Evolutionary conservation across 2,329 filamentous ascomycete species (phyloP).

Genomic region (Pseudogymnoascus sp.): DNA sequence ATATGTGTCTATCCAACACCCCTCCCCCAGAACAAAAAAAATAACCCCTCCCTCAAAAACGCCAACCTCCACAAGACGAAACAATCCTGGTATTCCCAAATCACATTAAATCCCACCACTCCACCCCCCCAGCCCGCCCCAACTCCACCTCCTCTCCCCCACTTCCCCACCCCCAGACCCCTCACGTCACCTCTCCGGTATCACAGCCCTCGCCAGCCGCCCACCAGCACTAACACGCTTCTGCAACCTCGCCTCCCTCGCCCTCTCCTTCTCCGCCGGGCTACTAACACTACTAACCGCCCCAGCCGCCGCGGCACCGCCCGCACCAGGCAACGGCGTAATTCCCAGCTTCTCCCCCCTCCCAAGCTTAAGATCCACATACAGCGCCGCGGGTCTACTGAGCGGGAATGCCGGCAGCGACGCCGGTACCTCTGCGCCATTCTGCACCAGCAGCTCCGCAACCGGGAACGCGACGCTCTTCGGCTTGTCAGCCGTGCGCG

Average conservation of each 20-base stretch:
- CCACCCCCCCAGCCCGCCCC: not conserved
- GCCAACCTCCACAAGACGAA: not conserved
- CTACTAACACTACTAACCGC: constrained; percentile 12
- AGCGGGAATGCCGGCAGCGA: constrained; percentile 74
- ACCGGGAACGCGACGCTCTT: constrained; percentile 70
- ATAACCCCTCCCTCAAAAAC: not conserved
- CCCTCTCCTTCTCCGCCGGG: constrained; percentile 44
- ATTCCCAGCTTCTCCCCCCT: constrained; percentile 22
- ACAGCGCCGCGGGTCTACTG: constrained; percentile 69
- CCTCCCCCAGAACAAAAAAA: not conserved
- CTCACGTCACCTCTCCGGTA: constrained; percentile 3
- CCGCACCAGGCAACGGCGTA: constrained; percentile 26
- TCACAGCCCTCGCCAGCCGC: constrained; percentile 44
- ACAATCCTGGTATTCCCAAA: constrained; percentile 2
- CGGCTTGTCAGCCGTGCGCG: constrained; percentile 31
- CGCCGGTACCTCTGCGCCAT: constrained; percentile 79
- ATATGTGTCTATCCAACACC: constrained; percentile 4
- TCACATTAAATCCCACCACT: constrained; percentile 1
- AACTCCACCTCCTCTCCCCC: not conserved
- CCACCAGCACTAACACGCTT: constrained; percentile 75
- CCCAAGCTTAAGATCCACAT: constrained; percentile 70
- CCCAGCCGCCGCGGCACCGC: not conserved
- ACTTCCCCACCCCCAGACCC: not conserved
- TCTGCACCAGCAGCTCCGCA: constrained; percentile 85
- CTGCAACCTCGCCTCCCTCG: constrained; percentile 62